phyloP scores from a whole-genome alignment of 371 early-diverging fungal genomes.

The Zopfochytrium polystomum region DNA sequence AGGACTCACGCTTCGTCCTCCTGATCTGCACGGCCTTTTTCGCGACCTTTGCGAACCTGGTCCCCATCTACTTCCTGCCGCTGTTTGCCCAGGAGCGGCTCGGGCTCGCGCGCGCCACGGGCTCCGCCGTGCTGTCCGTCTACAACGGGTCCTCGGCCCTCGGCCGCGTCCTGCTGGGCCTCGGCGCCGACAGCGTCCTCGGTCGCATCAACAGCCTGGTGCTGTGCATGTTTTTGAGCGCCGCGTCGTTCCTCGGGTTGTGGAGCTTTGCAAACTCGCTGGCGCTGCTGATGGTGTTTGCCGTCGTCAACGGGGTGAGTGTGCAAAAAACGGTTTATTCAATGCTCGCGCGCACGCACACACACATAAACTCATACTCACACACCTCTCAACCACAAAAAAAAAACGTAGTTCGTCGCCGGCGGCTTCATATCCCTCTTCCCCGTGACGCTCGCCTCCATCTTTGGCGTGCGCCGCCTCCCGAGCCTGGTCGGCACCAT shows the following conservation, averaged over 20 bases:
- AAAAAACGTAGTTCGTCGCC: conserved; percentile 19
- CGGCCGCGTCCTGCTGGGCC: conserved; percentile 20
- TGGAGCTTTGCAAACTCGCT: neutral
- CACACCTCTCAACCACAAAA: too few species aligned
- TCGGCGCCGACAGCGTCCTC: conserved; percentile 18
- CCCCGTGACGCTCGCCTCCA: conserved; percentile 20
- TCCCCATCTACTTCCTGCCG: conserved; percentile 20
- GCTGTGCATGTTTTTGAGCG: conserved; percentile 18
- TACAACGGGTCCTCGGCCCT: conserved; percentile 22
- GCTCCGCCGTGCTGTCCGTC: conserved; percentile 12
- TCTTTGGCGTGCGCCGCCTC: conserved; percentile 22
- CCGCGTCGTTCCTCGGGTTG: conserved; percentile 7
- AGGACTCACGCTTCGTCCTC: conserved; percentile 14
- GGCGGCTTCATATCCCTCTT: conserved; percentile 28
- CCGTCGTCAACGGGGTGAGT: conserved; percentile 19
- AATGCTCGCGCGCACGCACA: too few species aligned
- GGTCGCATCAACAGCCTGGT: conserved; percentile 20
- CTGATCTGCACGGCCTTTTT: conserved; percentile 20
- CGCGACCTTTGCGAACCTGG: conserved; percentile 17
- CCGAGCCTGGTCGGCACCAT: conserved; percentile 21
- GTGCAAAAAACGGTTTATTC: neutral
- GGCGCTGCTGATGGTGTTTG: conserved; percentile 7
- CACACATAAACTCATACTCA: too few species aligned
- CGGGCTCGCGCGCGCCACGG: conserved; percentile 6
- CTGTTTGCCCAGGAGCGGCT: neutral